Evolutionary conservation across 2,329 filamentous ascomycete species (phyloP), one percentile per base, ranked within the genome.

Genomic region (Trichoderma sp.): DNA sequence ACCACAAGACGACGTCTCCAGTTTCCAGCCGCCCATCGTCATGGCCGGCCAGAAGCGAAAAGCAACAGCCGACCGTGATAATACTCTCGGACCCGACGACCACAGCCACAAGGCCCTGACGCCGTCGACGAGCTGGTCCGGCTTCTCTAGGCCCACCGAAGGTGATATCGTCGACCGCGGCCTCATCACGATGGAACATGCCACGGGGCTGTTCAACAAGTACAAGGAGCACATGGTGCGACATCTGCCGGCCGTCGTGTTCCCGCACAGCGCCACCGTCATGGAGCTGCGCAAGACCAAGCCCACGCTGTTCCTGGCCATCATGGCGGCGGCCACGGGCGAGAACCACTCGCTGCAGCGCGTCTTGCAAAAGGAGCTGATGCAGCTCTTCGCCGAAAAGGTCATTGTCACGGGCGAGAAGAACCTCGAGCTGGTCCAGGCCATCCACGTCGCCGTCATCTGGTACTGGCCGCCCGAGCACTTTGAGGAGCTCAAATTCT

Each of bases 401-500:
- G 87, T 95, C 53, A 87, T 96, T 75, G 84, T 94, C 34, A 87
- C 88, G 7, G 93, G 93, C 13, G 90, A 94, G 76, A 97, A 97
- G 84, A 93, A 88, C 43, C 82, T 97, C 20, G 94, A 97, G 80
- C 84, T 97, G 7, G 89, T 97, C 9, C 94, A 97, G 81, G 88
- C 93, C 2, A 83, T 97, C 53, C 87, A 93, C 71, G 84, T 97
- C 4, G 86, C 89, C 7, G 89, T 91, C n/a, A 87, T 94, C 23
- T 97, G 94, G 93, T 97, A 97, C 79, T 90, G 90, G 79, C 93
- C 93, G 17, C 94, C 94, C 0, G 91, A 95, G 75, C 88, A 92
- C 76, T 93, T 93, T 72, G 93, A 97, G 77, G 92, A 96, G 81
- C 88, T 95, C 77, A 96, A 96, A 78, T 97, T 96, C 79, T 97